A percentile compares a stretch with the other conserved stretches of the same genome.
phyloP scores from a whole-genome alignment of 805 yeast species.

The Candida taoyuanica region DNA sequence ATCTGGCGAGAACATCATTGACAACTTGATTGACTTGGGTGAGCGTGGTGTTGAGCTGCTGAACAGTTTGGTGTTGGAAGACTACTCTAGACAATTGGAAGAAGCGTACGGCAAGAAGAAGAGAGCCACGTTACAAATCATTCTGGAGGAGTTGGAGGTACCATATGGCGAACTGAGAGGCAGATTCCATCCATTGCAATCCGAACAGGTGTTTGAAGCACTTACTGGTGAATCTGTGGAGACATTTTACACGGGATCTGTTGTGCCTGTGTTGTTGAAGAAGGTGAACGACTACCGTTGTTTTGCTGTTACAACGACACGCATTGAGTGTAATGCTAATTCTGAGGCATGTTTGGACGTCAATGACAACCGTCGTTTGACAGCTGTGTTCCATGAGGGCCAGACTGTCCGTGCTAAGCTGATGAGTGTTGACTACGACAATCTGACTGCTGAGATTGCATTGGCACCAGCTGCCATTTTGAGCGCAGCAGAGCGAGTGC shows the following conservation, averaged over 20 bases:
- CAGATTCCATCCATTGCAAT: slow-evolving; percentile 58
- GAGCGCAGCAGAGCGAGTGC: slow-evolving; percentile 35
- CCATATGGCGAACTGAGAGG: slow-evolving; percentile 85
- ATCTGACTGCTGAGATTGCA: slow-evolving; percentile 69
- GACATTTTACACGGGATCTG: slow-evolving; percentile 59
- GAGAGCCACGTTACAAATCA: slow-evolving; percentile 76
- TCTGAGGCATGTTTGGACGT: slow-evolving; percentile 41
- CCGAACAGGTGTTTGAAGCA: slow-evolving; percentile 76
- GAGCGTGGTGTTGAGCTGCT: slow-evolving; percentile 60
- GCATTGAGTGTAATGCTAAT: slow-evolving; percentile 53
- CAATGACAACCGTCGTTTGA: slow-evolving; percentile 30
- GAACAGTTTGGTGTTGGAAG: slow-evolving; percentile 83
- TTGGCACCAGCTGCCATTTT: slow-evolving; percentile 62
- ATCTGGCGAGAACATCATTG: slow-evolving; percentile 66
- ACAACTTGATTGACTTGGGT: slow-evolving; percentile 57
- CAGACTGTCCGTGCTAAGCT: slow-evolving; percentile 88
- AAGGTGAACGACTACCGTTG: slow-evolving; percentile 49
- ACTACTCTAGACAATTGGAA: slow-evolving; percentile 86
- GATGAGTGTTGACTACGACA: slow-evolving; percentile 63
- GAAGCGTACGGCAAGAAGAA: slow-evolving; percentile 66
- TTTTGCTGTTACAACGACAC: slow-evolving; percentile 48
- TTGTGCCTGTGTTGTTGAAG: slow-evolving; percentile 71
- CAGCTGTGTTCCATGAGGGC: slow-evolving; percentile 48
- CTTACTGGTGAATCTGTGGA: slow-evolving; percentile 82
- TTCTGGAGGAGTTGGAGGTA: slow-evolving; percentile 79